Base-by-base conservation (phyloP, 768 basidiomycete species). In the Obba rivulosa region DNA sequence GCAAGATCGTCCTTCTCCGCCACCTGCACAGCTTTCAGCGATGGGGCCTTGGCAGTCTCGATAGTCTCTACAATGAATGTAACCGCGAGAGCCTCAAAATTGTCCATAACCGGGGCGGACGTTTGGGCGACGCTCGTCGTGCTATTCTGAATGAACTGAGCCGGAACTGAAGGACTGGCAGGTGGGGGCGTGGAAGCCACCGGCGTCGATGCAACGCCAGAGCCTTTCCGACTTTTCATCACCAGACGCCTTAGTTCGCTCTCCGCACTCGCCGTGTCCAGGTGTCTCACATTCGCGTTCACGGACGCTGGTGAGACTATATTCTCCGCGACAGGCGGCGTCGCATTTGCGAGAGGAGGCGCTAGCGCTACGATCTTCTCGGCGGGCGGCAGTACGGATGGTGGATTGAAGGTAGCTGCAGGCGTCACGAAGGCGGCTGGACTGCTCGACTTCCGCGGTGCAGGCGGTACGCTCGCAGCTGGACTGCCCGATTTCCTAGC, bases 11-110 rank as follows among this genome's bases (percentile, higher is more conserved):
- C 43, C 45, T 45, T 58, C 50, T 54, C 48, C 70, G 69, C 45
- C 16, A 31, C n/a, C 18, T 43, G 41, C 8, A 13, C 22, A 3
- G 44, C 20, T 20, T 20, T 45, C 14, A 24, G 21, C 34, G 48
- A 11, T 34, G 53, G 2, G 4, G 70, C 62, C 46, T 71, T 67
- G 38, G 67, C 60, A 9, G 69, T 70, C 60, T 77, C 72, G 34
- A 81, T 77, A 14, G 78, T 72, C 62, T 80, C 76, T 0, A 74
- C 70, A 49, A 83, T 81, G 54, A 83, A 79, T 0, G 78, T 77
- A 41, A 72, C 68, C 1, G 80, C 80, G 28, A 83, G 63, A 41
- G 78, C 75, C 34, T 80, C 78, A 31, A 81, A 56, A n/a, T 41
- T 49, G 36, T 34, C 36, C 37, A 10, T 40, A 5, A 25, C 40